Evolutionary conservation across 208 protist species (phyloP), one percentile per base, ranked within the genome.

Genomic region (Leishmania lainsoni): DNA sequence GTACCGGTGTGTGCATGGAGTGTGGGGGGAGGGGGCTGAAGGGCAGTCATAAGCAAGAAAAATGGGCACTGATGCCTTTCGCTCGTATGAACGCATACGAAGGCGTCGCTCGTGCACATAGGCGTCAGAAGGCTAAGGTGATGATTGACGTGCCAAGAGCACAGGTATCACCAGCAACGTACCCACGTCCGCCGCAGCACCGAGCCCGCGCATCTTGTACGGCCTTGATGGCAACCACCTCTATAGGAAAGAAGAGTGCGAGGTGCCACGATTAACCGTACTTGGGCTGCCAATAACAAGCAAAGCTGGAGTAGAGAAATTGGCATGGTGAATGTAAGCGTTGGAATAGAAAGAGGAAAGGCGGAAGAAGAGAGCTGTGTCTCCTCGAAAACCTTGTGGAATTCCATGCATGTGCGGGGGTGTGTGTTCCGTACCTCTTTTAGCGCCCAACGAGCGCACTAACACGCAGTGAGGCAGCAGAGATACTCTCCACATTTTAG

Each of bases 211-310:
- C 61, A 66, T 72, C 66, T 83, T 74, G 80, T 83, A 69, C 74
- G 77, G 80, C 74, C 80, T 83, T 83, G 80, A 83, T 83, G 80
- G 39, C 80, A 83, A 75, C 80, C 66, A 79, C 80, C 74, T 83
- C 80, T 83, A 83, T 79, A 45, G 66, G 52, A 10, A 54, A 48
- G 71, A 56, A 75, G 58, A 84, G 75, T 77, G 39, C 20, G 81
- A 80, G 54, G 76, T 84, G 81, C 51, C 80, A 83, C 80, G 80
- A 83, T 83, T 78, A 79, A 83, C 80, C 71, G 54, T 69, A 83
- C 80, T 83, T 42, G 56, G 8, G 29, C 58, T 66, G 8, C 1
- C 12, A 32, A 45, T 5, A 61, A 22, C 2, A 71, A 20, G 29
- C 32, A 54, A 71, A n/a, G 42, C 68, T 14, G 32, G 3, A 32